Percentiles rank a stretch among this genome's conserved stretches.
Conservation (phyloP, 768 basidiomycete genomes). For the Psilocybe tampanensis region DNA sequence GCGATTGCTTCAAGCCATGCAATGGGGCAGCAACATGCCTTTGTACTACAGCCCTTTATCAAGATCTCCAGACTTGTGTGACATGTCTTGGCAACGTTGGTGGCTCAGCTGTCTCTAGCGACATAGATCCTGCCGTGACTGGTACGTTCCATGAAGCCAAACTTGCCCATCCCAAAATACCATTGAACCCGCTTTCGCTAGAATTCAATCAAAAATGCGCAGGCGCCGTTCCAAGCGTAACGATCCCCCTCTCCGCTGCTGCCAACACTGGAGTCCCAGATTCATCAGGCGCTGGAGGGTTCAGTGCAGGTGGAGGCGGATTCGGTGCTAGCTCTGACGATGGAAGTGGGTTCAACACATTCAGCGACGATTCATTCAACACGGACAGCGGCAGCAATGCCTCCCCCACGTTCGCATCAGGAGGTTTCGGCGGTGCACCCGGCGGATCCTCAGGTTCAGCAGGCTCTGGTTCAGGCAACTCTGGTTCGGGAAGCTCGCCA, state of each 20-base stretch:
- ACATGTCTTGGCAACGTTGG: conserved; percentile 1
- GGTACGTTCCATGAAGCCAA: background rate
- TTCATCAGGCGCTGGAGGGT: background rate
- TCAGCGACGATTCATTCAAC: background rate
- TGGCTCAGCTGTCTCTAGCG: background rate
- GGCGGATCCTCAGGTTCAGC: background rate
- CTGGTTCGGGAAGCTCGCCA: background rate
- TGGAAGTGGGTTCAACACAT: background rate
- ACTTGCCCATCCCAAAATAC: too few species aligned
- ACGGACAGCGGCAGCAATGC: background rate
- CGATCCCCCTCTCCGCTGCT: background rate
- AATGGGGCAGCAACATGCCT: conserved; percentile 1
- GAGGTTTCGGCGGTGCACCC: background rate
- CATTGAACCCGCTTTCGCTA: background rate
- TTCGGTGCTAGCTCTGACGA: background rate
- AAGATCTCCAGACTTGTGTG: conserved; percentile 6
- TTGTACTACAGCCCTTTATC: background rate
- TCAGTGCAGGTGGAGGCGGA: background rate
- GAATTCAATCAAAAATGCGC: background rate
- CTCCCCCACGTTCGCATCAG: background rate
- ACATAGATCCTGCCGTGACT: background rate
- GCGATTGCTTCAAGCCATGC: background rate
- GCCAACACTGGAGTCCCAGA: background rate
- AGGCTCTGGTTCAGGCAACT: background rate
- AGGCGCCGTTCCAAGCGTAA: background rate